Percentiles rank a stretch among this genome's conserved stretches.
Evolutionary conservation across 2,329 filamentous ascomycete species (phyloP).

Genomic region (Blastomyces parvus): DNA sequence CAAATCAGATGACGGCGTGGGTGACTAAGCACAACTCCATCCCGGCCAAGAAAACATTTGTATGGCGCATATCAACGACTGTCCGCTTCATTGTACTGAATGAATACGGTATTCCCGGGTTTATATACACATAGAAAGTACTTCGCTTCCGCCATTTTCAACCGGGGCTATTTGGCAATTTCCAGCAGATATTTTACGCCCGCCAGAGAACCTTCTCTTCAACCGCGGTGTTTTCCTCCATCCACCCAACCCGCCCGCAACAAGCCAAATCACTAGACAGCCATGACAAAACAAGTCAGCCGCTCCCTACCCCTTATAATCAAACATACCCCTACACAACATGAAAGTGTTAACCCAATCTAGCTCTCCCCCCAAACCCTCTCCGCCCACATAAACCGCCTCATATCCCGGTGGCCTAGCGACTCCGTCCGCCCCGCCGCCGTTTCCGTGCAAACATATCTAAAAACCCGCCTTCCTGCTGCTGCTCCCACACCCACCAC

Average conservation of each 20-base stretch:
- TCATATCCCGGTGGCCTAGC: constrained; percentile 37
- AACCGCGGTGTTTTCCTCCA: too few relatives aligned
- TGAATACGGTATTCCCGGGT: not conserved
- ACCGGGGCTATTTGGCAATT: not conserved
- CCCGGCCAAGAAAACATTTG: not conserved
- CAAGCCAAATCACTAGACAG: not conserved
- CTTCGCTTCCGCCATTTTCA: not conserved
- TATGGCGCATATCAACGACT: not conserved
- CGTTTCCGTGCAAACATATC: constrained; percentile 37
- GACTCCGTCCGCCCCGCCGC: constrained; percentile 37
- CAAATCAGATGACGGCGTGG: not conserved
- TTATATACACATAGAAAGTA: not conserved
- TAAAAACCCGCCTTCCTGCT: constrained; percentile 27
- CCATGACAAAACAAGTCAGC: constrained; percentile 6
- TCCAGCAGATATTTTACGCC: not conserved
- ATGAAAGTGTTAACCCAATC: constrained; percentile 7
- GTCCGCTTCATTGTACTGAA: not conserved
- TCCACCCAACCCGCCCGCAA: not conserved
- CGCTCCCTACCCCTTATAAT: not conserved
- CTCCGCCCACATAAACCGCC: constrained; percentile 31
- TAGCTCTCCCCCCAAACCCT: constrained; percentile 24
- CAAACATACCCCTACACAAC: not conserved
- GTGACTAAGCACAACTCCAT: not conserved
- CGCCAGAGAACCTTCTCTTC: not conserved
- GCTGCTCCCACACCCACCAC: constrained; percentile 2